Conservation (phyloP, 495 filamentous ascomycete species). For the Aspergillus haitiensis region DNA sequence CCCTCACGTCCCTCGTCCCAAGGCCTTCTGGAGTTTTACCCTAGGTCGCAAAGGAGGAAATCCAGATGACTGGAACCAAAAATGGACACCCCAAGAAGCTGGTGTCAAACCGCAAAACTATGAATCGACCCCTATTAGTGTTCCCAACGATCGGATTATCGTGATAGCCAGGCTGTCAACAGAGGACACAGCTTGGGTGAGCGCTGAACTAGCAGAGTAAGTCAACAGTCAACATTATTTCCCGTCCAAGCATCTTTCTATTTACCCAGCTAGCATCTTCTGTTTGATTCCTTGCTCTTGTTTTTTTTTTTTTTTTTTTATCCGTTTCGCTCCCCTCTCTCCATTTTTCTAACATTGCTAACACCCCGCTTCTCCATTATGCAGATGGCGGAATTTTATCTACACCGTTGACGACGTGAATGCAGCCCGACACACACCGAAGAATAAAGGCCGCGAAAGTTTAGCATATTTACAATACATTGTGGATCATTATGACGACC, state of each 20-base stretch:
- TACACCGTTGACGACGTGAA: conserved; percentile 48
- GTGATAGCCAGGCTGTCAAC: conserved; percentile 42
- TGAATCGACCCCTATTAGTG: conserved; percentile 36
- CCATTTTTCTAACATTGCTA: conserved; percentile 1
- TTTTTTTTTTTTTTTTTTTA: not conserved
- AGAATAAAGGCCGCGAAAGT: conserved; percentile 49
- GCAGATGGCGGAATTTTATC: conserved; percentile 45
- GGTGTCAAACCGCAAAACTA: conserved; percentile 27
- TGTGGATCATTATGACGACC: conserved; percentile 48
- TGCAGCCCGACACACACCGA: conserved; percentile 40
- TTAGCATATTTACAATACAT: conserved; percentile 52
- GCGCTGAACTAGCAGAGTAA: conserved; percentile 42
- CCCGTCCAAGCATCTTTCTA: not conserved
- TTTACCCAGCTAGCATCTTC: not conserved
- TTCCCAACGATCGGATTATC: conserved; percentile 43
- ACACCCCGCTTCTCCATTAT: not conserved
- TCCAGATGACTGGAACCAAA: conserved; percentile 9
- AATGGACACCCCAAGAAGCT: conserved; percentile 13
- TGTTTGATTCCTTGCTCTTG: too few relatives aligned
- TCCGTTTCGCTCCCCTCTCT: not conserved
- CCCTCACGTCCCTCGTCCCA: conserved; percentile 26
- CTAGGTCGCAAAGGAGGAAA: conserved; percentile 20
- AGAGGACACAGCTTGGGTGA: conserved; percentile 46
- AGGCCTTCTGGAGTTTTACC: conserved; percentile 36
- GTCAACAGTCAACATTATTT: conserved; percentile 14